These are phyloP conservation scores for Sonneratia caseolaris DNA, from an alignment of 345 rosid species.

Conservation along the genomic window DNA sequence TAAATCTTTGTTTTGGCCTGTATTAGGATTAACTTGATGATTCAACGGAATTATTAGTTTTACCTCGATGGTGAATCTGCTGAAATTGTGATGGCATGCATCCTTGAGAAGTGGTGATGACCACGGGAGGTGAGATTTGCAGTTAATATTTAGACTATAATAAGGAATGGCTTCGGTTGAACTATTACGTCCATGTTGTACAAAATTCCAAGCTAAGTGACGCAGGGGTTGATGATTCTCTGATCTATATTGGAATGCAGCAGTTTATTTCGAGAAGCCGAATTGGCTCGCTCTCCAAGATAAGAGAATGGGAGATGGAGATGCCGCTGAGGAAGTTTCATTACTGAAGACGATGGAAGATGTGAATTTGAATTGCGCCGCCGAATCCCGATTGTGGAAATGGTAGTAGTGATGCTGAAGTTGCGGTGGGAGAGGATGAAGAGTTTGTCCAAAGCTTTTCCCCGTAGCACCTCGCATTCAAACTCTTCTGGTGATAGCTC, in stretches of 20 bases:
- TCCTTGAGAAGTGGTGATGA: constrained; percentile 92
- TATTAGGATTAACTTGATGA: neutral
- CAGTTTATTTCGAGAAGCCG: constrained; percentile 77
- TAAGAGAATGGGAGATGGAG: constrained; percentile 44
- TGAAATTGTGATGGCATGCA: constrained; percentile 84
- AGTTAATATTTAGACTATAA: neutral
- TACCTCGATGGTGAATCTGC: constrained; percentile 92
- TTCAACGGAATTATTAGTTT: constrained; percentile 19
- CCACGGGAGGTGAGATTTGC: constrained; percentile 57
- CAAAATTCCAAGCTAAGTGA: neutral
- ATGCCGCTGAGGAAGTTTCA: constrained; percentile 27
- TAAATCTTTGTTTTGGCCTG: neutral
- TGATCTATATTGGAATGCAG: constrained; percentile 17
- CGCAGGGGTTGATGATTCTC: neutral
- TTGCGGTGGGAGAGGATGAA: constrained; percentile 60
- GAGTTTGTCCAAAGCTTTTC: constrained; percentile 35
- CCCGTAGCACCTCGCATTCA: constrained; percentile 43
- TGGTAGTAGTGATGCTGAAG: constrained; percentile 74
- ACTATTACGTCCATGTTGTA: no score
- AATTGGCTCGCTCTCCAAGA: constrained; percentile 97
- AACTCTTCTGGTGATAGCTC: constrained; percentile 16
- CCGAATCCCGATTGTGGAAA: constrained; percentile 35
- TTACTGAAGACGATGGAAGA: constrained; percentile 69
- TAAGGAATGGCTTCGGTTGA: no score
- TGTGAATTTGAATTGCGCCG: constrained; percentile 51